Evolutionary conservation across 176 grass and related monocot genomes (phyloP).

Genomic region (Stipa capillata): DNA sequence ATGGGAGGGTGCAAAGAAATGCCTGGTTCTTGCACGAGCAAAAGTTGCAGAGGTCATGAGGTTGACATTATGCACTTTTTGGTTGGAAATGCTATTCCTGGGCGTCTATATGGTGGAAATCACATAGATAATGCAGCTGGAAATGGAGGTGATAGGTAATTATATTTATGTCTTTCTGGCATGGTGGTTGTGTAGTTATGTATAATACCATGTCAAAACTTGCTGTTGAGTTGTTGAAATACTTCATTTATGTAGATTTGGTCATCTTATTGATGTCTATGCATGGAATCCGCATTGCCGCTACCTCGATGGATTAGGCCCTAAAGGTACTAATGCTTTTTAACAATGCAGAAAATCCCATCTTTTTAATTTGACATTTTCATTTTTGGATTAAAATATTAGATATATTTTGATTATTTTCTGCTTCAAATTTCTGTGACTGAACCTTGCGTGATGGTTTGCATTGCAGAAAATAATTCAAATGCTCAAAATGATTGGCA

Average conservation of each 20-base stretch:
- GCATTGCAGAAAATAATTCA: slow-evolving; percentile 66
- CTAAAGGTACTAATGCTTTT: slow-evolving; percentile 51
- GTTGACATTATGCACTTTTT: slow-evolving; percentile 98
- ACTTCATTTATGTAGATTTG: slow-evolving; percentile 47
- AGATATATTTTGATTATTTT: not conserved
- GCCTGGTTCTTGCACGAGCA: slow-evolving; percentile 61
- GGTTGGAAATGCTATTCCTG: slow-evolving; percentile 94
- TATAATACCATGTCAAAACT: not conserved
- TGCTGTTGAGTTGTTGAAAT: not conserved
- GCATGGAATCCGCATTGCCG: slow-evolving; percentile 95
- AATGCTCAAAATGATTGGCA: slow-evolving; percentile 98
- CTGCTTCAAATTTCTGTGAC: not conserved
- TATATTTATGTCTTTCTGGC: not conserved
- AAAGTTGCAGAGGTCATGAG: slow-evolving; percentile 80
- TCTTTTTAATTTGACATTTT: not conserved
- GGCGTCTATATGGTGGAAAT: slow-evolving; percentile 93
- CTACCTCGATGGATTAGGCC: slow-evolving; percentile 76
- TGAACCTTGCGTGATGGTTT: slow-evolving; percentile 4
- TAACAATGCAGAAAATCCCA: not conserved
- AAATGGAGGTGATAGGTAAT: slow-evolving; percentile 89
- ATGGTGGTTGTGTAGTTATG: not conserved
- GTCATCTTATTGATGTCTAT: slow-evolving; percentile 93
- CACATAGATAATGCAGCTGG: slow-evolving; percentile 72
- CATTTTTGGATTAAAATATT: not conserved
- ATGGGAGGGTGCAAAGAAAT: slow-evolving; percentile 84